Percentiles rank a stretch among this genome's conserved stretches.
These are phyloP conservation scores for Alternaria triticimaculans DNA, from an alignment of 2,329 filamentous ascomycete species.

Conservation along the genomic window DNA sequence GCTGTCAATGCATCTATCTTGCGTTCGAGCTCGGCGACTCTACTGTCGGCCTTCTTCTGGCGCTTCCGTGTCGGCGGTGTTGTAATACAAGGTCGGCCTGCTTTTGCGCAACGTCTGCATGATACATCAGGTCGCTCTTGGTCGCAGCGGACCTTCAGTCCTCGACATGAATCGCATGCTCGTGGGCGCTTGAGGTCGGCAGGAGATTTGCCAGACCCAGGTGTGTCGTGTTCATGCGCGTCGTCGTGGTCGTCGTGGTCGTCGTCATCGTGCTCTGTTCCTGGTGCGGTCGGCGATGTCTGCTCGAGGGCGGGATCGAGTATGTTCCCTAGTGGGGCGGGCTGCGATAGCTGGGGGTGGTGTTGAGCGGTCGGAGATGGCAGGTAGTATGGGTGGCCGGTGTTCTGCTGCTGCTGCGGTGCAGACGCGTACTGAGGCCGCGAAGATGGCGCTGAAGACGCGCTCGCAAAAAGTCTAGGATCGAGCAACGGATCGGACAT, in stretches of 20 bases:
- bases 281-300: constrained; percentile 33
- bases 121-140: constrained; percentile 70
- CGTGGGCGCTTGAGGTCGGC: constrained; percentile 55
- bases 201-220: constrained; percentile 40
- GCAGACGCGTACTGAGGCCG: constrained; percentile 36
- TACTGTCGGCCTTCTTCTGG: constrained; percentile 89
- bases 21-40: constrained; percentile 88
- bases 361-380: constrained; percentile 31
- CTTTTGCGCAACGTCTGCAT: constrained; percentile 75
- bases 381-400: constrained; percentile 43
- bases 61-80: constrained; percentile 78
- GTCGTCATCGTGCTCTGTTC: constrained; percentile 35
- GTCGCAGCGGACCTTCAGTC: constrained; percentile 76
- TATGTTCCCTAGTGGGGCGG: constrained; percentile 24
- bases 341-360: constrained; percentile 22
- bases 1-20: constrained; percentile 90
- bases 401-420: constrained; percentile 23
- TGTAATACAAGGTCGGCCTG: constrained; percentile 70
- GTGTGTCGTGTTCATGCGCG: constrained; percentile 27
- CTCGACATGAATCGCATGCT: constrained; percentile 57
- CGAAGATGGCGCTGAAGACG: constrained; percentile 32
- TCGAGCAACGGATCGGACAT: constrained; percentile 44
- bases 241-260: constrained; percentile 31
- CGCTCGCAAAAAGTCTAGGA: constrained; percentile 34
- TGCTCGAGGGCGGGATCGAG: constrained; percentile 45